phyloP scores from a whole-genome alignment of 1,284 basidiomycete genomes.

The Moesziomyces globuligerus region DNA sequence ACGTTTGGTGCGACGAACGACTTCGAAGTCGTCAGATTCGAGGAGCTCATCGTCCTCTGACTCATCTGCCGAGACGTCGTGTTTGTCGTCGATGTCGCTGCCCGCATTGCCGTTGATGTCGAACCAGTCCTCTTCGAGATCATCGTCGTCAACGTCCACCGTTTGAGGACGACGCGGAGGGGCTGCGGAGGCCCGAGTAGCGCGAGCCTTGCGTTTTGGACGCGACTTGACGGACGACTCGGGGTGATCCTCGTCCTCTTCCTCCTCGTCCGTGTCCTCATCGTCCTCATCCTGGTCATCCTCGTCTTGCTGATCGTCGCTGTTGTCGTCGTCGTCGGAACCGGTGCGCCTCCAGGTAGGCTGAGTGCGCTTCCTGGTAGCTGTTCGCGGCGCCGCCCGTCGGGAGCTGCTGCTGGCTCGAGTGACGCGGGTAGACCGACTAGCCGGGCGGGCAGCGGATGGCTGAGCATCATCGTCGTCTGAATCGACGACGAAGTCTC shows the following conservation, averaged over 20 bases:
- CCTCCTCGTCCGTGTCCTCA: slow-evolving; percentile 5
- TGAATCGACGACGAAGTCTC: slow-evolving; percentile 20
- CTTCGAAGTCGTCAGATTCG: slow-evolving; percentile 15
- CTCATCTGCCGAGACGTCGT: slow-evolving; percentile 6
- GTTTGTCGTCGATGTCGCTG: background rate
- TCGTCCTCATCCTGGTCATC: slow-evolving; percentile 1
- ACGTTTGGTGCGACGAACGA: slow-evolving; percentile 7
- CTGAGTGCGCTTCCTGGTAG: no score
- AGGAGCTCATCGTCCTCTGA: slow-evolving; percentile 27
- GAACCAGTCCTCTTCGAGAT: slow-evolving; percentile 7
- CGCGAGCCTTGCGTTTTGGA: no score
- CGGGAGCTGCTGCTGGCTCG: no score
- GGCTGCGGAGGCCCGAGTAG: no score
- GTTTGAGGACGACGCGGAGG: no score
- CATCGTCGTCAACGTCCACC: no score
- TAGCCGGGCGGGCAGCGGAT: background rate
- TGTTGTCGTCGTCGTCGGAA: slow-evolving; percentile 2
- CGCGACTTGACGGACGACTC: no score
- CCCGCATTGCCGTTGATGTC: background rate
- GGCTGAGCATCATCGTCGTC: slow-evolving; percentile 8
- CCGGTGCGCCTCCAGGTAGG: background rate
- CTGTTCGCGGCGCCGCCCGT: no score
- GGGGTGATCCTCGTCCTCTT: slow-evolving; percentile 11
- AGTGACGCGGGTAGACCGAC: no score
- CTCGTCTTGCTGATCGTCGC: slow-evolving; percentile 11